Evolutionary conservation across 73 alveolate genomes (phyloP), one percentile per base, ranked within the genome.

Genomic region (Paraurostyla sp.): DNA sequence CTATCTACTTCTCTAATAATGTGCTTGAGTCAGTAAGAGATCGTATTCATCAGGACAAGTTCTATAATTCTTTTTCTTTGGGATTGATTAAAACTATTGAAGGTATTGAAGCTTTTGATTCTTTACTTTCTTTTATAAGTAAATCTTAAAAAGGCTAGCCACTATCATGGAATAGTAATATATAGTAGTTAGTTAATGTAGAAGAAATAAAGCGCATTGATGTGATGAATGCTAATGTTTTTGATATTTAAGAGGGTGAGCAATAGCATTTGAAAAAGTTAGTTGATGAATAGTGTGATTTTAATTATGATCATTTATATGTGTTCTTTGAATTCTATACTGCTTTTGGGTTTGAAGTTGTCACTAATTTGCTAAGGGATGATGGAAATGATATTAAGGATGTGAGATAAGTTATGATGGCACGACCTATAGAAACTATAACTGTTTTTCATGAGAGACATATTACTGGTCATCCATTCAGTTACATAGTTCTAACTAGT

Each of bases 1-100:
- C 89, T 27, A 36, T 78, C 43, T 78, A 52, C 60, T 78, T 78
- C 46, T 78, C 89, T 35, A 78, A 78, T 54, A 78, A 78, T 38
- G 78, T 52, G 4, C 43, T 78, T 2, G 89, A 78, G 59, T 3
- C 78, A 2, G 7, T 78, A 4, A 29, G 89, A 29, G 40, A 32
- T 7, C 9, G 80, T 29, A 78, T 78, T 54, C 89, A 78, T 54
- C 11, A 25, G 9, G 89, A 78, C 32, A 78, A 52, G n/a, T n/a
- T 52, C n/a, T 78, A 52, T 45, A 29, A 51, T 36, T 51, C 80
- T 32, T 78, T 23, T 52, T 78, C 89, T 29, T 20, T 52, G 23
- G 89, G 89, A 7, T 32, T 78, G 60, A 41, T 78, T 20, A 1
- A 36, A 52, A 78, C 89, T 35, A 23, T 16, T 4, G 89, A 78